Evolutionary conservation across 192 early-diverging fungal species (phyloP), one percentile per base, ranked within the genome.

Genomic region (Coemansia furcata): DNA sequence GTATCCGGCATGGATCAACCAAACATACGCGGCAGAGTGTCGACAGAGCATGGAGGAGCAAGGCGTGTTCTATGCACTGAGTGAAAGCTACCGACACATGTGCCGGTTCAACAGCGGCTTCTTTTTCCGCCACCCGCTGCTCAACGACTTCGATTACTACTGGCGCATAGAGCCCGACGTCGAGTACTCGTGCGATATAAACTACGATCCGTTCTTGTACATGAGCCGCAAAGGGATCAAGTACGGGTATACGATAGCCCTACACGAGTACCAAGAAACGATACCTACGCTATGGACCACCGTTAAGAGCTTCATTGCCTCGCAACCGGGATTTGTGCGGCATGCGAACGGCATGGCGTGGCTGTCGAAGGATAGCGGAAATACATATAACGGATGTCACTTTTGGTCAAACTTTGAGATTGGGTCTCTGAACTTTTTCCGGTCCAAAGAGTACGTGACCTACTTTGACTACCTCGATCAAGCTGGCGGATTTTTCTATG

Each of bases 351-450:
- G 62, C 30, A 60, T 77, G 29, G 49, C 73, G 26, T 89, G 90
- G 79, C 77, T 92, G 21, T 86, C 88, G 85, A 62, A n/a, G 30
- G 54, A 60, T 77, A 32, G 33, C 72, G 74, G 84, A 38, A 85
- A 81, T 54, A 67, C 62, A 54, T 90, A 90, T 70, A 89, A 91
- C 76, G 60, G 68, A 39, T 92, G 90, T 61, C 89, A 92, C 73
- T 92, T 91, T 63, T 92, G 90, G 90, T 86, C 84, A 65, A 92
- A 92, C 67, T 92, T 92, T 78, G 90, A 90, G 72, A 91, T 90
- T 60, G 89, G 78, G 12, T 72, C 77, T 21, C 49, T 91, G 59
- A 62, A 84, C 15, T 74, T 91, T 35, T 87, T 80, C 64, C 66
- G 86, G 47, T 76, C 71, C 66, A 63, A 72, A 32, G 71, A 70